Evolutionary conservation across 1,284 basidiomycete species (phyloP), one percentile per base, ranked within the genome.

Genomic region (Pseudozyma tsukubaensis): DNA sequence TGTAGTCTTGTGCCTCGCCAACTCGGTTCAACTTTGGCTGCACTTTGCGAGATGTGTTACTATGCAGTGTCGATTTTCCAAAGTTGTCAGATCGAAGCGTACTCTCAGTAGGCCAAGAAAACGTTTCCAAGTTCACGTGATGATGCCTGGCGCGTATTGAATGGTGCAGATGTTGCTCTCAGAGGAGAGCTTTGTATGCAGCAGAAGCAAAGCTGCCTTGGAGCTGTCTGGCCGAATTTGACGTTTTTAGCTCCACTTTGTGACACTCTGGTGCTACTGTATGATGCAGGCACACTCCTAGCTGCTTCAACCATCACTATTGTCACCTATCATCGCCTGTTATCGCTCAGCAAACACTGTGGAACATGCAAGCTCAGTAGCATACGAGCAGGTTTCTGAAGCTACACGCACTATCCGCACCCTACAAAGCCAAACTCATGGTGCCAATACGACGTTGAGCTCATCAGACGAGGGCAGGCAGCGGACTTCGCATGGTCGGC

Each of bases 91-190:
- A 57, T 57, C 54, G 47, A 48, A 32, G 21, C 40, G 11, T 29
- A 53, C 16, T 24, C n/a, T 18, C 16, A 36, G 42, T 19, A n/a
- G 4, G 11, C 16, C 2, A n/a, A 39, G 8, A n/a, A 12, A 13
- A 39, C 12, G 2, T 7, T 50, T 29, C 14, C 48, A 56, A n/a
- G 18, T 42, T 50, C 57, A 59, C 57, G 57, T 59, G 57, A 59
- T 37, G 57, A 32, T n/a, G 16, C 14, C 29, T 34, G 57, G 57
- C 57, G 57, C 57, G 57, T 59, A 19, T 19, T 48, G 6, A 18
- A 18, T 19, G 5, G 47, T 32, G 29, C 32, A 49, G 36, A 50
- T 44, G 52, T 42, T 43, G 52, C 29, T 45, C 24, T n/a, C 8
- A 49, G 32, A 35, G 24, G 19, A 18, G 6, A 48, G 50, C 37